A percentile compares a stretch with the other conserved stretches of the same genome.
These are phyloP conservation scores for Tripterygium wilfordii DNA, from an alignment of 177 flowering plant genomes.

Conservation along the genomic window DNA sequence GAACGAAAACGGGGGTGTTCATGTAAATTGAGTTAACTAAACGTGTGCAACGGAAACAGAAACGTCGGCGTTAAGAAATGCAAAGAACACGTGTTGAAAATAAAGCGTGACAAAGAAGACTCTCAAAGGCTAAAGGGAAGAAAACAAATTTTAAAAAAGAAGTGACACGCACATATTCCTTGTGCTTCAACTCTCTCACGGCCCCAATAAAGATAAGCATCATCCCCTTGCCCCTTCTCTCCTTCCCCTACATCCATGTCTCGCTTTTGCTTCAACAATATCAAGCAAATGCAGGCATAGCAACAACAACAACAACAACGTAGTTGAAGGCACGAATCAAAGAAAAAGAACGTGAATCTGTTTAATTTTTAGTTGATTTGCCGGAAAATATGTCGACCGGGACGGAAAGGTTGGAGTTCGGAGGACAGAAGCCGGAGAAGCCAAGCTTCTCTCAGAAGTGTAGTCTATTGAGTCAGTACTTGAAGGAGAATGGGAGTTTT, in stretches of 20 bases:
- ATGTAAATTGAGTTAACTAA: not conserved
- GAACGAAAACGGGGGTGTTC: constrained; percentile 1
- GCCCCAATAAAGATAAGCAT: not conserved
- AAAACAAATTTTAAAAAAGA: too few species aligned
- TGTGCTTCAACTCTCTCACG: constrained; percentile 14
- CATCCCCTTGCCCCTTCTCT: too few species aligned
- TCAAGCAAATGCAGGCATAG: not conserved
- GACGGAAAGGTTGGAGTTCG: constrained; percentile 21
- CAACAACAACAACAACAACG: too few species aligned
- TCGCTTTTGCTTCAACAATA: not conserved
- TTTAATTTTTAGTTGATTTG: not conserved
- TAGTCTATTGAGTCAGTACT: constrained; percentile 53
- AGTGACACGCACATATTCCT: constrained; percentile 22
- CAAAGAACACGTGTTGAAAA: constrained; percentile 26
- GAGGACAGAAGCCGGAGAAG: constrained; percentile 33
- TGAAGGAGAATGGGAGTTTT: constrained; percentile 57
- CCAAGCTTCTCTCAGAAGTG: constrained; percentile 52
- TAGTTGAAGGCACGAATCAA: not conserved
- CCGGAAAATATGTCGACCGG: constrained; percentile 33
- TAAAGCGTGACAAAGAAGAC: not conserved
- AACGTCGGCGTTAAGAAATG: constrained; percentile 5
- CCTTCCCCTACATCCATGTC: not conserved
- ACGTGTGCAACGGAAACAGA: not conserved
- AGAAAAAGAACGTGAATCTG: too few species aligned
- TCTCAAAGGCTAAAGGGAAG: too few species aligned